These are phyloP conservation scores for Jatropha multifida DNA, from an alignment of 441 rosid genomes.

Conservation along the genomic window DNA sequence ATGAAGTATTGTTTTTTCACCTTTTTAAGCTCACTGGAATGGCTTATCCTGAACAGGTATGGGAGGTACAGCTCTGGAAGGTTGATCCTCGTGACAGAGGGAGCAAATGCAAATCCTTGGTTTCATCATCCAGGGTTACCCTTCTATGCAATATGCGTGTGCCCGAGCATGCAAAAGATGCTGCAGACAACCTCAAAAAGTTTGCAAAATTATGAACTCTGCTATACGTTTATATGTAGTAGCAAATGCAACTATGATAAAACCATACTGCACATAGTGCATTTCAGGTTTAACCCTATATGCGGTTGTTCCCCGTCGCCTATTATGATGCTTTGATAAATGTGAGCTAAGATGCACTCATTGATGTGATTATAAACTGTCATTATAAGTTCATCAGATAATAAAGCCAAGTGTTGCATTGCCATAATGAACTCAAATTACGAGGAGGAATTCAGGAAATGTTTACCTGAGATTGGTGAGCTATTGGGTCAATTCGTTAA, in stretches of 20 bases:
- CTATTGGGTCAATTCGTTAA: conserved; percentile 32
- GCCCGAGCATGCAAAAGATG: conserved; percentile 51
- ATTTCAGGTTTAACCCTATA: neutral
- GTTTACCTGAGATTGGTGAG: conserved; percentile 33
- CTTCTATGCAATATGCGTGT: conserved; percentile 56
- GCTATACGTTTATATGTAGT: neutral
- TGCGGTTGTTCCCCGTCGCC: too few species aligned
- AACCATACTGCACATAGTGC: neutral
- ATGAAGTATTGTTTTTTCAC: too few species aligned
- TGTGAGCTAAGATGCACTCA: too few species aligned
- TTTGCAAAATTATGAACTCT: conserved; percentile 42
- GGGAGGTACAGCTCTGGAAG: conserved; percentile 65
- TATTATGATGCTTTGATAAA: too few species aligned
- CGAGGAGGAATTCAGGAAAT: neutral
- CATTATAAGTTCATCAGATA: neutral
- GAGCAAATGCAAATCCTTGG: conserved; percentile 36
- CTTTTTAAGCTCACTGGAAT: neutral
- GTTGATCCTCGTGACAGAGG: conserved; percentile 36
- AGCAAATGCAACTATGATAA: neutral
- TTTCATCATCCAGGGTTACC: conserved; percentile 56
- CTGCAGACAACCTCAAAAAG: conserved; percentile 45
- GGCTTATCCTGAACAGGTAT: conserved; percentile 39
- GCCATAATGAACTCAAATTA: neutral
- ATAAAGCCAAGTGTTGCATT: neutral
- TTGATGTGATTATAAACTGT: too few species aligned